These are phyloP conservation scores for Irpex lacteus DNA, from an alignment of 1,284 basidiomycete genomes.

Conservation along the genomic window DNA sequence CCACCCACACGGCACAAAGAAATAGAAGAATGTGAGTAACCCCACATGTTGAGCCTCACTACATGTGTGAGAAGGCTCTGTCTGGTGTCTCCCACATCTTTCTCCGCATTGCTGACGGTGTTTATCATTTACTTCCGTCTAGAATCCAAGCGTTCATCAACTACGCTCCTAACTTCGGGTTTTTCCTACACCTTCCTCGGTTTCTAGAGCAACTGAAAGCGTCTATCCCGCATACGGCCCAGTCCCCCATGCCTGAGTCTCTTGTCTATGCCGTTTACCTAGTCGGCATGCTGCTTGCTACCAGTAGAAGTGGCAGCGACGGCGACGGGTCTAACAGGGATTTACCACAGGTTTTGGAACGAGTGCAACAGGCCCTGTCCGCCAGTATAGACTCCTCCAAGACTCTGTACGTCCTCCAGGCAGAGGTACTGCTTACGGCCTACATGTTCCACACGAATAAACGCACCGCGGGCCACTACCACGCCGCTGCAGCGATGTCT, in stretches of 20 bases:
- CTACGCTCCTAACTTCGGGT: slow-evolving; percentile 36
- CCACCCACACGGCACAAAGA: not conserved
- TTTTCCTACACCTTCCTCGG: slow-evolving; percentile 38
- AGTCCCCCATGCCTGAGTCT: slow-evolving; percentile 21
- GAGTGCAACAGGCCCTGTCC: slow-evolving; percentile 29
- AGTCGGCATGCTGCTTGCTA: slow-evolving; percentile 23
- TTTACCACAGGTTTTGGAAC: slow-evolving; percentile 27
- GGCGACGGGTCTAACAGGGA: slow-evolving; percentile 20
- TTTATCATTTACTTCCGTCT: slow-evolving; percentile 1
- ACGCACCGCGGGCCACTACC: slow-evolving; percentile 40
- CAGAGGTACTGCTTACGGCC: slow-evolving; percentile 42
- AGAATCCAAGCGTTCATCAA: slow-evolving; percentile 36
- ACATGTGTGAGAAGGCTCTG: not conserved
- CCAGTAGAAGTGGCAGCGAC: not conserved
- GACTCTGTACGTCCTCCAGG: slow-evolving; percentile 41
- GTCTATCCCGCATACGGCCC: slow-evolving; percentile 20
- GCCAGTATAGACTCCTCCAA: slow-evolving; percentile 33
- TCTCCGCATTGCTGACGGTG: not conserved
- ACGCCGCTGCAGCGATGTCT: slow-evolving; percentile 40
- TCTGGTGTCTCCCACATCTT: not conserved
- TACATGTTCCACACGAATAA: slow-evolving; percentile 42
- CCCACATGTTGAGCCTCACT: not conserved
- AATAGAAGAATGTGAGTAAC: slow-evolving; percentile 16
- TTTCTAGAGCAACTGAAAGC: slow-evolving; percentile 29
- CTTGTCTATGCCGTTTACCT: slow-evolving; percentile 27